Base-by-base conservation (phyloP, 192 early-diverging fungal species). In the Kickxella alabastrina region DNA sequence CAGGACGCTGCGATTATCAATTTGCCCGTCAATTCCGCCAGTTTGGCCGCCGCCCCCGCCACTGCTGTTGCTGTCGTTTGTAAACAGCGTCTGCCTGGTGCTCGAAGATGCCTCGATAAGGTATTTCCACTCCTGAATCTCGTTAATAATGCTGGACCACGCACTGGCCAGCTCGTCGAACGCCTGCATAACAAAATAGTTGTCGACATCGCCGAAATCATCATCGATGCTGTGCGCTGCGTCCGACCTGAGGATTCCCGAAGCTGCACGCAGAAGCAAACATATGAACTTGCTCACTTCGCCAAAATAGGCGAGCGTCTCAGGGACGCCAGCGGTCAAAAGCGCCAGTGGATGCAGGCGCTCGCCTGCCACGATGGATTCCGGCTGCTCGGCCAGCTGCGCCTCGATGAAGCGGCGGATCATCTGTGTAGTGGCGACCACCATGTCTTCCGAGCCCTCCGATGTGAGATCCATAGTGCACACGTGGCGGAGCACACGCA, bases 141-240 rank as follows among this genome's bases (percentile, higher is more conserved):
- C 59, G 35, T 57, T 59, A 26, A 75, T 64, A 2, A 75, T 52
- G 15, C 60, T 38, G 2, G 71, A 62, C 71, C 71, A 75, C 19
- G 71, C 71, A 40, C 36, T 75, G 39, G 65, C 71, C 36, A 75
- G 65, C 34, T 75, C 71, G 32, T 75, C 71, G 23, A 75, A 75
- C n/a, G 71, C 71, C 57, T 75, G 71, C 71, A 75, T 75, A 4
- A 75, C 61, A 75, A 75, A 75, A 31, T 75, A 75, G 40, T 68
- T 68, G 56, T 75, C 71, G 12, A 75, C 50, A n/a, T 75, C 71
- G 15, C 71, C 65, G 56, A 68, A 75, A 15, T 75, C 71, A 22
- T 75, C 71, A 31, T 68, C 64, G 10, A 75, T 54, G 31, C 53
- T 46, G 12, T 64, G 55, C 10, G 54, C 36, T 15, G 36, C 41